Percentiles rank a stretch among this genome's conserved stretches.
Conservation (phyloP, 495 filamentous ascomycete genomes). For the Penicillium canariense region DNA sequence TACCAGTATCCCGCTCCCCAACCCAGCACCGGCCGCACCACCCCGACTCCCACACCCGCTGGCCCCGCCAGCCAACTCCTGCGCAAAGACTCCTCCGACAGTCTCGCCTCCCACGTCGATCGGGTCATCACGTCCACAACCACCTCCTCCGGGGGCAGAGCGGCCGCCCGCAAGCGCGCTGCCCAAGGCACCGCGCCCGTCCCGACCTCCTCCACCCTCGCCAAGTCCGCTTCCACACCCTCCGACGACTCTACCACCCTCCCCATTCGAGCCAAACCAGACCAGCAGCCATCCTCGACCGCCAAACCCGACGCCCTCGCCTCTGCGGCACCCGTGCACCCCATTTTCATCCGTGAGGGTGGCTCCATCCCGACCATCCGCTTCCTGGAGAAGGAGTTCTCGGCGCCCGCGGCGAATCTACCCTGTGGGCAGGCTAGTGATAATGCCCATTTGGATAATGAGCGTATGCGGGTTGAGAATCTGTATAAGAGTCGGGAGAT, state of each 20-base stretch:
- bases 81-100: slow-evolving; percentile 44
- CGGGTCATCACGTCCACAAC: slow-evolving; percentile 47
- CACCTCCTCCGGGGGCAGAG: slow-evolving; percentile 39
- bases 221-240: slow-evolving; percentile 37
- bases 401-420: slow-evolving; percentile 86
- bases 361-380: slow-evolving; percentile 91
- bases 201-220: slow-evolving; percentile 59
- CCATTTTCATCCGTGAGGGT: slow-evolving; percentile 90
- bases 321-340: slow-evolving; percentile 24
- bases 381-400: slow-evolving; percentile 93
- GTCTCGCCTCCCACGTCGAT: slow-evolving; percentile 46
- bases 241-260: slow-evolving; percentile 9
- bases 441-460: slow-evolving; percentile 90
- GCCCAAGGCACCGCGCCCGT: slow-evolving; percentile 37
- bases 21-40: slow-evolving; percentile 12
- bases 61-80: slow-evolving; percentile 20
- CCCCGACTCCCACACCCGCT: slow-evolving; percentile 15
- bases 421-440: slow-evolving; percentile 96
- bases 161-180: slow-evolving; percentile 37
- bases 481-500: slow-evolving; percentile 89
- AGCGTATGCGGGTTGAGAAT: slow-evolving; percentile 82
- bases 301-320: neutral
- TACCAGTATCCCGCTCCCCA: slow-evolving; percentile 33
- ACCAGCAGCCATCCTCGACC: neutral
- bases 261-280: slow-evolving; percentile 24